Conservation (phyloP, 163 green algal genomes). For the Smithsoniella earleae region DNA sequence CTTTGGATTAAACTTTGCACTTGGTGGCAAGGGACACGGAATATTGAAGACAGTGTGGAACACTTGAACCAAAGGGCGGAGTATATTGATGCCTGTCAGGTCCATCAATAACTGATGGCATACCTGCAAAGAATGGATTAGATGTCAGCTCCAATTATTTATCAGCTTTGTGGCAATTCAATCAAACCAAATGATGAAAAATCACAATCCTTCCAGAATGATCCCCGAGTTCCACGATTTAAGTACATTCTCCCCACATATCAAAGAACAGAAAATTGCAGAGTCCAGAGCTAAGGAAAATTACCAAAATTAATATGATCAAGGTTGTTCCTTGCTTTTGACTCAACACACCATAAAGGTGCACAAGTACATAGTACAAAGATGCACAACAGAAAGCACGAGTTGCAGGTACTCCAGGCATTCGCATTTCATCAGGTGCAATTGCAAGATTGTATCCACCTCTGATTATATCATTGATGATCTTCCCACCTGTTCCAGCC, state of each 20-base stretch:
- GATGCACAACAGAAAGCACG: not conserved
- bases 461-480: conserved; percentile 30
- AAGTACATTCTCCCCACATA: not conserved
- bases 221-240: no score
- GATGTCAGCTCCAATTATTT: no score
- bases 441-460: conserved; percentile 22
- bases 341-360: not conserved
- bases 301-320: not conserved
- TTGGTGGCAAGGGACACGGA: not conserved
- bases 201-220: not conserved
- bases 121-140: conserved; percentile 14
- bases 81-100: not conserved
- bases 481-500: not conserved
- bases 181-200: no score
- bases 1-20: no score
- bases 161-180: no score
- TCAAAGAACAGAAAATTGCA: not conserved
- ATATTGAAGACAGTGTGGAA: conserved; percentile 31
- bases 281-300: not conserved
- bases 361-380: conserved; percentile 19
- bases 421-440: conserved; percentile 20
- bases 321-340: not conserved
- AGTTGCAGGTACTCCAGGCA: not conserved
- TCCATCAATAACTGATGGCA: not conserved
- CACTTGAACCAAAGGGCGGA: not conserved